These are phyloP conservation scores for Picea mariana DNA, from an alignment of 83 land plant genomes.

Conservation along the genomic window DNA sequence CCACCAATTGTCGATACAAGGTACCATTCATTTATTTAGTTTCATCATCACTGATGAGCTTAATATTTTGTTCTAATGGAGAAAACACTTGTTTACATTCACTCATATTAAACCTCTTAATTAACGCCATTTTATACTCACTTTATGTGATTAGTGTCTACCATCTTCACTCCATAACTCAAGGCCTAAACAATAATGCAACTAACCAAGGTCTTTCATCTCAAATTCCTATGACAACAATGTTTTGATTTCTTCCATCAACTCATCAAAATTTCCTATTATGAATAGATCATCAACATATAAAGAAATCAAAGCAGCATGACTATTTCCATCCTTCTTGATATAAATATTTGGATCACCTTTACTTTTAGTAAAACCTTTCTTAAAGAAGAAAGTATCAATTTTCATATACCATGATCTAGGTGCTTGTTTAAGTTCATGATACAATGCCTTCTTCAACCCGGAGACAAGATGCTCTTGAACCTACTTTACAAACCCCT, in stretches of 20 bases:
- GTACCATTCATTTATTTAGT: background rate
- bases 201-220: background rate
- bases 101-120: background rate
- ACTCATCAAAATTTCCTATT: background rate
- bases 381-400: too few relatives aligned
- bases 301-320: background rate
- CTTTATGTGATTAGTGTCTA: background rate
- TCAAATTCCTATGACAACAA: background rate
- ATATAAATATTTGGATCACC: background rate
- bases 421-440: background rate
- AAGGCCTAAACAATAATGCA: background rate
- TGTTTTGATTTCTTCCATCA: background rate
- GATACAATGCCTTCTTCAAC: background rate
- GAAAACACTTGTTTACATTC: background rate
- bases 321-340: background rate
- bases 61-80: background rate
- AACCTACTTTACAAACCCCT: background rate
- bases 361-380: too few relatives aligned
- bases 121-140: background rate
- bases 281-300: background rate
- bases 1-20: background rate
- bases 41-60: slow-evolving; percentile 10
- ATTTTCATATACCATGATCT: background rate
- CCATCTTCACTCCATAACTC: background rate
- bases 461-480: background rate